A percentile compares a stretch with the other conserved stretches of the same genome.
Evolutionary conservation across 345 rosid species (phyloP).

Genomic region (Heritiera fomes): DNA sequence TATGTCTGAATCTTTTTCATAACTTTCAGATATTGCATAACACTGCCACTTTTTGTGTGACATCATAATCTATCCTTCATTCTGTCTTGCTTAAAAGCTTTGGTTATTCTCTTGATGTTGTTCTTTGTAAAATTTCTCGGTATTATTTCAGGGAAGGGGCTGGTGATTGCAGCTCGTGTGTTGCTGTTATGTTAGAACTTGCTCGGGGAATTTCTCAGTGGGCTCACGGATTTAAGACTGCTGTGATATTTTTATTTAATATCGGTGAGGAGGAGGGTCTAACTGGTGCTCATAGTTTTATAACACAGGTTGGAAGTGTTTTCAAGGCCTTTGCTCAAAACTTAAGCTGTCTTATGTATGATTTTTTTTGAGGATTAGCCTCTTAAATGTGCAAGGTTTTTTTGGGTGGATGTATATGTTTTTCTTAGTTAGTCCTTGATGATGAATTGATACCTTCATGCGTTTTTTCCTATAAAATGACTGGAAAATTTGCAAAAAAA

Average conservation of each 20-base stretch:
- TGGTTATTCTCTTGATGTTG: background rate
- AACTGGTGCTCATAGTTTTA: slow-evolving; percentile 95
- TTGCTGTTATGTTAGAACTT: slow-evolving; percentile 95
- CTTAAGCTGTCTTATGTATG: background rate
- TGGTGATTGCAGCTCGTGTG: slow-evolving; percentile 96
- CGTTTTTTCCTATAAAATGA: background rate
- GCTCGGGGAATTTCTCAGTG: slow-evolving; percentile 91
- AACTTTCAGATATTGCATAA: background rate
- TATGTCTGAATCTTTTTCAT: background rate
- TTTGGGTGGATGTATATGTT: background rate
- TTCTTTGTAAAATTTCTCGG: background rate
- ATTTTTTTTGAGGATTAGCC: slow-evolving; percentile 9
- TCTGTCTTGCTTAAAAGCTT: background rate
- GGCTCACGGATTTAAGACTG: slow-evolving; percentile 93
- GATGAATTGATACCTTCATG: background rate
- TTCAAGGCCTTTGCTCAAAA: slow-evolving; percentile 8
- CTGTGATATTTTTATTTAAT: slow-evolving; percentile 81
- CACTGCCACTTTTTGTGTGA: background rate
- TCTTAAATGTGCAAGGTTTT: background rate
- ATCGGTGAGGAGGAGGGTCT: slow-evolving; percentile 98
- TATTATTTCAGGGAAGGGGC: slow-evolving; percentile 77
- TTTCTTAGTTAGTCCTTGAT: background rate
- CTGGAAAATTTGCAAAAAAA: background rate
- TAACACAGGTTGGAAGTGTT: slow-evolving; percentile 72
- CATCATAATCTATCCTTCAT: background rate